Percentiles rank a stretch among this genome's conserved stretches.
Evolutionary conservation across 768 basidiomycete species (phyloP).

Genomic region (Lactarius indigo): DNA sequence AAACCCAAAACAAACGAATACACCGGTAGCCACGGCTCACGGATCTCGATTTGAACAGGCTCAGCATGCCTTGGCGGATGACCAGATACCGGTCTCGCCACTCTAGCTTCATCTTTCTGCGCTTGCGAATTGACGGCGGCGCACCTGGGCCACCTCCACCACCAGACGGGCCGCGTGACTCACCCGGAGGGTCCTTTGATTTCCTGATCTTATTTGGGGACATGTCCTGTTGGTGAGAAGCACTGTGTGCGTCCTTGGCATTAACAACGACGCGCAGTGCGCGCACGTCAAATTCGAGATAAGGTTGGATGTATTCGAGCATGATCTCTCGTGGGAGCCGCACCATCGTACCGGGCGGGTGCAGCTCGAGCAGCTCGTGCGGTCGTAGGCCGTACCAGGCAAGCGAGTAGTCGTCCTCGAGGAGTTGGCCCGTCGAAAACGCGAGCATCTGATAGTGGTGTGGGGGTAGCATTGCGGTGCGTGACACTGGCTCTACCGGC

Average conservation of each 20-base stretch:
- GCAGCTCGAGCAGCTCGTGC: conserved; percentile 69
- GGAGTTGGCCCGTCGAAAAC: conserved; percentile 64
- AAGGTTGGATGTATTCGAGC: conserved; percentile 50
- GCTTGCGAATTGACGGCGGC: conserved; percentile 23
- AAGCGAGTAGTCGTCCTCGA: conserved; percentile 60
- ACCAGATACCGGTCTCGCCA: conserved; percentile 65
- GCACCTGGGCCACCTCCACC: background rate
- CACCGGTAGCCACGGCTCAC: conserved; percentile 37
- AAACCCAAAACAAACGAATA: background rate
- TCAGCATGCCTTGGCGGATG: conserved; percentile 54
- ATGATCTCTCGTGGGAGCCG: conserved; percentile 41
- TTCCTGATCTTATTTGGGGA: conserved; percentile 14
- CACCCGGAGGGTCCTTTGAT: conserved; percentile 19
- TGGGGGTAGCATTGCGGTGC: background rate
- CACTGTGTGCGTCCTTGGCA: conserved; percentile 21
- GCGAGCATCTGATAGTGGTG: conserved; percentile 52
- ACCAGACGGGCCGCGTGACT: conserved; percentile 3
- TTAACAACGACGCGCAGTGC: conserved; percentile 46
- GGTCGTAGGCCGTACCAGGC: conserved; percentile 58
- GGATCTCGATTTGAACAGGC: conserved; percentile 48
- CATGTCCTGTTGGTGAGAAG: conserved; percentile 1
- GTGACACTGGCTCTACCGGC: background rate
- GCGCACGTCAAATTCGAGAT: conserved; percentile 53
- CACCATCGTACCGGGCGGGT: conserved; percentile 40
- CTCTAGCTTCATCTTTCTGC: conserved; percentile 42